Evolutionary conservation across 2,329 filamentous ascomycete species (phyloP), one percentile per base, ranked within the genome.

Genomic region (Pseudonectria foliicola): DNA sequence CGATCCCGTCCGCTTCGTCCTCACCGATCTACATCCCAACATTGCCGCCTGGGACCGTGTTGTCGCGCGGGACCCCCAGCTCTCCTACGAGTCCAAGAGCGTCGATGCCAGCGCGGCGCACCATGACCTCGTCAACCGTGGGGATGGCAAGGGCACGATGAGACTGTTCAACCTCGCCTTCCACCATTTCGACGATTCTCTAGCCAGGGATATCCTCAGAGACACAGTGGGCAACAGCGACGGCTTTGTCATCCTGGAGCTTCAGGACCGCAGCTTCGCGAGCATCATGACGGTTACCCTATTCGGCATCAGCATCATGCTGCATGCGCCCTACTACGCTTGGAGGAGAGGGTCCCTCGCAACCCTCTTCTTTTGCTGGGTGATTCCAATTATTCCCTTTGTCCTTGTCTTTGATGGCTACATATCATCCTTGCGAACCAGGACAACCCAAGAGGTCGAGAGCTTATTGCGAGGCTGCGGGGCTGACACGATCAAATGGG

Each of bases 151-250:
- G 31, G 71, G 68, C 50, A 71, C 84, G 14, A 82, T 86, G 53
- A 68, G 83, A 4, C 61, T 87, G 32, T 88, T 84, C 57, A 84
- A 81, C 53, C 66, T 86, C 3, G 75, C 81, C 1, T 89, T 89
- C 51, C 84, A 88, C 57, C 83, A 88, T 60, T 88, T 88, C 46
- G 71, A 78, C 42, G 79, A 87, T 49, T 60, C 61, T 4, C 58
- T 78, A 13, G 83, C 80, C 1, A 61, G 55, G 16, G 65, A 67
- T 7, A 80, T 86, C 21, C 55, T 89, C 23, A 66, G 65, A 34
- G 77, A 82, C 53, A 81, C 80, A 0, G 57, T 85, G 25, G 66
- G 75, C 46, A 83, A 74, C 0, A 72, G 75, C 34, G 71, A 82
- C 42, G 82, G 75, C 0, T 80, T 86, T 47, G 80, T 71, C 7